These are phyloP conservation scores for Irpex sp. DNA, from an alignment of 1,284 basidiomycete species.

Conservation along the genomic window DNA sequence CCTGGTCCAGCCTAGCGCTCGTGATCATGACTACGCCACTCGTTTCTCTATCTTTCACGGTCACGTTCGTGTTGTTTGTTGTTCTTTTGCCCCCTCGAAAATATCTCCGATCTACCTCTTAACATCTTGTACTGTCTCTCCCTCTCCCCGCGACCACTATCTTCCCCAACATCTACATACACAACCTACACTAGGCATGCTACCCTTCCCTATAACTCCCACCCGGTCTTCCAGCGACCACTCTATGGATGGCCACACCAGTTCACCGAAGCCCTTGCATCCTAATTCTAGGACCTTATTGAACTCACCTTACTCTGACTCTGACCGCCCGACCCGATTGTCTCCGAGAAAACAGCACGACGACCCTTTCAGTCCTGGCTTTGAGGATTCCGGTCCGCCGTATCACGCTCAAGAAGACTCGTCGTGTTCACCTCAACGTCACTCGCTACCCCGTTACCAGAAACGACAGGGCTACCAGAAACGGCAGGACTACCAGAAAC, in stretches of 20 bases:
- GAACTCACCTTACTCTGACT: background rate
- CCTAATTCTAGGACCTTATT: background rate
- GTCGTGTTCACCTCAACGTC: background rate
- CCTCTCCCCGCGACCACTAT: background rate
- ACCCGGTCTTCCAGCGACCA: background rate
- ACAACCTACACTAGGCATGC: background rate
- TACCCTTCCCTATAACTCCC: background rate
- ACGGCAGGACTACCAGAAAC: background rate
- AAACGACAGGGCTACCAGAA: background rate
- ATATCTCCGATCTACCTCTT: background rate
- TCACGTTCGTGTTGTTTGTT: background rate
- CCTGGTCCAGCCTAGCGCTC: background rate
- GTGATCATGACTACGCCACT: background rate
- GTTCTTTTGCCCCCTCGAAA: background rate
- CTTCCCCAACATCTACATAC: background rate
- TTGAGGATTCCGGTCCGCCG: background rate
- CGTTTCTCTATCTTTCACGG: background rate
- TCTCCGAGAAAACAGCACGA: background rate
- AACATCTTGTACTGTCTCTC: background rate
- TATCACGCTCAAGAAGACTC: background rate
- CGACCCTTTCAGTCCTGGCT: background rate
- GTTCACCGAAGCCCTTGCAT: background rate
- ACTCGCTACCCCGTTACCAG: background rate
- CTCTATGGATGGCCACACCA: background rate
- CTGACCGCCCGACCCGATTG: background rate